These are phyloP conservation scores for Carex parvula DNA, from an alignment of 176 grass and related monocot species.

Conservation along the genomic window DNA sequence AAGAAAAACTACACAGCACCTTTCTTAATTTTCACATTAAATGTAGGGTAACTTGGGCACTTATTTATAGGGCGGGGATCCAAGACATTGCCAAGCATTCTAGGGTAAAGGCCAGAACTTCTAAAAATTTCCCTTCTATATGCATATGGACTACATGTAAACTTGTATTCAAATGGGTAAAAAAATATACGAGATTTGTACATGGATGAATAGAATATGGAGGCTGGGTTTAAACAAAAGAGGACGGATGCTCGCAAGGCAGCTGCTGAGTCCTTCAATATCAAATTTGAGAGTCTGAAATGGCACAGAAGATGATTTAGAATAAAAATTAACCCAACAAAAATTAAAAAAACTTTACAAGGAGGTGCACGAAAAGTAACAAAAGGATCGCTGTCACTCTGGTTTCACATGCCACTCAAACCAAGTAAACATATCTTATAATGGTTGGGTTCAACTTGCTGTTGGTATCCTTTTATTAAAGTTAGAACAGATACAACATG, in stretches of 20 bases:
- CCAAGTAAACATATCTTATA: not conserved
- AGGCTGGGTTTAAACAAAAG: constrained; percentile 90
- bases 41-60: not conserved
- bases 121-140: not conserved
- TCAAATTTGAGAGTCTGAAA: constrained; percentile 64
- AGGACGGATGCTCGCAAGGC: constrained; percentile 65
- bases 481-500: not conserved
- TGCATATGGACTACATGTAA: not conserved
- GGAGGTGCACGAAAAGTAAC: not conserved
- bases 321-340: not conserved
- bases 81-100: not conserved
- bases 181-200: constrained; percentile 36
- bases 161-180: constrained; percentile 10
- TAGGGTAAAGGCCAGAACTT: not conserved
- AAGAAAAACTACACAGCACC: not conserved
- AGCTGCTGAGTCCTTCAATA: constrained; percentile 53
- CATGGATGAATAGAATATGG: constrained; percentile 91
- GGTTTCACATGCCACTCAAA: constrained; percentile 6
- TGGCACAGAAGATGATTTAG: constrained; percentile 9
- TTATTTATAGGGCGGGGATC: not conserved
- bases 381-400: not conserved
- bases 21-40: not conserved
- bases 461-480: not conserved
- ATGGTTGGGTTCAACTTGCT: not conserved
- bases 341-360: not conserved